Evolutionary conservation across 148 eudicot genomes (phyloP).

Genomic region (Mesembryanthemum crystallinum): DNA sequence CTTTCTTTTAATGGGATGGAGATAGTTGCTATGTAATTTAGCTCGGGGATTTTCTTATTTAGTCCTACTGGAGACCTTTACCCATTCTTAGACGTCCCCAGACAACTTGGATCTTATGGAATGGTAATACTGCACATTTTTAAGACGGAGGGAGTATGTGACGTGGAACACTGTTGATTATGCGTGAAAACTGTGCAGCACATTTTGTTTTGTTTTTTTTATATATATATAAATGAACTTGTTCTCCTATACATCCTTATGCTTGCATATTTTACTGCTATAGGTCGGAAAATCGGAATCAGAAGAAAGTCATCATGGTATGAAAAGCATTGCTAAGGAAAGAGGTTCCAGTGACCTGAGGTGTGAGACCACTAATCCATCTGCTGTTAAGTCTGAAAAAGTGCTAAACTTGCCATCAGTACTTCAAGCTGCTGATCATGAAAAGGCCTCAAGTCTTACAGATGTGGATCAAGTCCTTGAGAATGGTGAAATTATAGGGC

Average conservation of each 20-base stretch:
- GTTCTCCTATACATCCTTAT: conserved; percentile 1
- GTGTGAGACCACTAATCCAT: conserved; percentile 27
- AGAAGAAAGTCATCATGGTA: conserved; percentile 39
- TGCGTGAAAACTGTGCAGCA: too few relatives aligned
- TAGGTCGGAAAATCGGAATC: conserved; percentile 47
- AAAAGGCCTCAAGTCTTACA: conserved; percentile 31
- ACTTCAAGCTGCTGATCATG: conserved; percentile 28
- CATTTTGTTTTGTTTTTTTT: background rate
- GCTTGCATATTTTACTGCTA: conserved; percentile 19
- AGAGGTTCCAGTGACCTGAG: conserved; percentile 26
- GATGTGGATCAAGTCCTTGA: conserved; percentile 39
- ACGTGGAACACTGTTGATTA: too few relatives aligned
- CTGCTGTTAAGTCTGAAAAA: conserved; percentile 30
- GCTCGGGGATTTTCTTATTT: background rate
- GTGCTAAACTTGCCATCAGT: conserved; percentile 23
- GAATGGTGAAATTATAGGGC: conserved; percentile 37
- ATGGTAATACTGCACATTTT: too few relatives aligned
- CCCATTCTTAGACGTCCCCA: background rate
- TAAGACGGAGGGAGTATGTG: too few relatives aligned
- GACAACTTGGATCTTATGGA: background rate
- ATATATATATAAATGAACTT: background rate
- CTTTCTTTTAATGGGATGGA: background rate
- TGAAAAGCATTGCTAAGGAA: conserved; percentile 27
- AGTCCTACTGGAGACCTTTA: background rate
- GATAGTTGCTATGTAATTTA: background rate